phyloP scores from a whole-genome alignment of 1,284 basidiomycete species.

The Salmacisia buchloeana region DNA sequence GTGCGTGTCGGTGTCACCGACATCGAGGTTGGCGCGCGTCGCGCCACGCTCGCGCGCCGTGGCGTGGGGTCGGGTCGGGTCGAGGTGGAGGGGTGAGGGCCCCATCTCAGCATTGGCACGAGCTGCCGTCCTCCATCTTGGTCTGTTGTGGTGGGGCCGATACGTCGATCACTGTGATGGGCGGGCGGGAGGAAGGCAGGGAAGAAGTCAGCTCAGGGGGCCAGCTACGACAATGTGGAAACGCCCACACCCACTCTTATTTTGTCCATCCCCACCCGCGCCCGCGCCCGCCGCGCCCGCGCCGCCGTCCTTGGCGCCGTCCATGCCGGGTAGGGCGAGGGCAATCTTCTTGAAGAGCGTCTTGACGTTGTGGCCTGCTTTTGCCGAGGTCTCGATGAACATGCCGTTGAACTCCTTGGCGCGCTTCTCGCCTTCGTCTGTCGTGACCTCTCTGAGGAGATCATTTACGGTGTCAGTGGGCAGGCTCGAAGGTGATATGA shows the following conservation, averaged over 20 bases:
- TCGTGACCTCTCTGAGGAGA: constrained; percentile 96
- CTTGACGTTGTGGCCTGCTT: constrained; percentile 99
- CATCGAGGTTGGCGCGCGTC: no score
- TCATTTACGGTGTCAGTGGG: no score
- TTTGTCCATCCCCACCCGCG: constrained; percentile 56
- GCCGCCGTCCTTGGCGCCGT: constrained; percentile 61
- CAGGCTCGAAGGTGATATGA: no score
- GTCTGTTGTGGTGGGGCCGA: constrained; percentile 30
- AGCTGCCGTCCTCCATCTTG: constrained; percentile 33
- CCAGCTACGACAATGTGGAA: no score
- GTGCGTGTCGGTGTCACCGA: no score
- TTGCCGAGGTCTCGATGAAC: constrained; percentile 99
- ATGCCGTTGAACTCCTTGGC: constrained; percentile 90
- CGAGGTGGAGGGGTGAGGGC: not conserved
- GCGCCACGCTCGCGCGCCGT: no score
- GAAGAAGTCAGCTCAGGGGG: not conserved
- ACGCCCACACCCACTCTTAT: constrained; percentile 47
- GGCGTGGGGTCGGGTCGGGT: not conserved
- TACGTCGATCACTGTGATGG: constrained; percentile 32
- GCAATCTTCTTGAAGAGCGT: constrained; percentile 99
- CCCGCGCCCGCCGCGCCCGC: constrained; percentile 48
- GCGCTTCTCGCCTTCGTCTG: constrained; percentile 90
- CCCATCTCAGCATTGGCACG: constrained; percentile 27
- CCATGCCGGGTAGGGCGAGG: constrained; percentile 92
- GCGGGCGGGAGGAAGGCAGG: not conserved